phyloP scores from a whole-genome alignment of 257 asterid genomes.

The Solanum infundibuliforme region DNA sequence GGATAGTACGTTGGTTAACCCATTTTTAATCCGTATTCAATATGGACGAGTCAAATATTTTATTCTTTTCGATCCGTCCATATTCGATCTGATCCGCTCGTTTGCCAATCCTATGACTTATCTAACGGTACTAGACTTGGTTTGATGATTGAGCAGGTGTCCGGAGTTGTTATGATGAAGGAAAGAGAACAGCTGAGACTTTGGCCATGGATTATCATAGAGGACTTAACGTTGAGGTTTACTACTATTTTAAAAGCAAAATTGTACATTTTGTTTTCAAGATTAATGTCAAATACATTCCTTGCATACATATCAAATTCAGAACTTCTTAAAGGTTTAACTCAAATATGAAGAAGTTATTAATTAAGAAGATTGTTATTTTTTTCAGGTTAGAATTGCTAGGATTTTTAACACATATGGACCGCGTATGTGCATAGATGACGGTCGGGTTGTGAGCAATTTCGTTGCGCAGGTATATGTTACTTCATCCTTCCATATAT shows the following conservation, averaged over 20 bases:
- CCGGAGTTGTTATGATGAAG: slow-evolving; percentile 88
- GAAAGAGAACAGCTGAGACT: slow-evolving; percentile 84
- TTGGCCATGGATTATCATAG: slow-evolving; percentile 87
- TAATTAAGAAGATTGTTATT: background rate
- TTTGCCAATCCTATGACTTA: background rate
- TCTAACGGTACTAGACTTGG: background rate
- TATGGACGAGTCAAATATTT: background rate
- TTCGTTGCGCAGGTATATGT: slow-evolving; percentile 74
- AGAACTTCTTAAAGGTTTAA: background rate
- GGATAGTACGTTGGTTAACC: background rate
- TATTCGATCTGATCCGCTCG: background rate
- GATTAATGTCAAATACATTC: background rate
- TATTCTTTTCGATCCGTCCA: background rate
- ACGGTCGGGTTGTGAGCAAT: slow-evolving; percentile 92
- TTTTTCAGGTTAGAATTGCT: slow-evolving; percentile 67
- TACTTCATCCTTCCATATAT: background rate
- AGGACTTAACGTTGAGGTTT: slow-evolving; percentile 76
- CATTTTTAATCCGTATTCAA: background rate
- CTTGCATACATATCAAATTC: background rate
- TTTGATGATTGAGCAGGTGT: slow-evolving; percentile 43
- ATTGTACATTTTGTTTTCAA: background rate
- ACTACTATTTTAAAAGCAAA: background rate
- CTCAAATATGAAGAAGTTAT: background rate
- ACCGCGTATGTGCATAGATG: slow-evolving; percentile 91
- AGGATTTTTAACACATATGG: slow-evolving; percentile 92